Conservation (phyloP, 2,329 filamentous ascomycete genomes). For the Mollisia scopiformis region DNA sequence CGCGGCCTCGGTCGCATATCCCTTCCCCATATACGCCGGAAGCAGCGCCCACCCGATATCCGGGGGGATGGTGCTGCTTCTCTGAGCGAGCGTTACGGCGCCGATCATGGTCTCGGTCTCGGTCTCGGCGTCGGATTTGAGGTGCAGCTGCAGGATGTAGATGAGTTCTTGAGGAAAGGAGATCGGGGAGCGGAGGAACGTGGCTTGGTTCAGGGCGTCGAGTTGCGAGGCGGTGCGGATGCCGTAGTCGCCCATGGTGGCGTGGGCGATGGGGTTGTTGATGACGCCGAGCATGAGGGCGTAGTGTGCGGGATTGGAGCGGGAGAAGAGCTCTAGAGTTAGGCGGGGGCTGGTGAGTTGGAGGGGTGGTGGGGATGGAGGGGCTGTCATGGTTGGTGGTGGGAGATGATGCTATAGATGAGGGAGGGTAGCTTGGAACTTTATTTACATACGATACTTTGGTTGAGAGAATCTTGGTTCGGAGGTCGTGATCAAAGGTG, state of each 20-base stretch:
- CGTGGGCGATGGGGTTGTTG: background rate
- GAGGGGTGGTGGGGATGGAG: background rate
- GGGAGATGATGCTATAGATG: no score
- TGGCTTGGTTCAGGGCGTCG: background rate
- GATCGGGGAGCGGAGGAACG: background rate
- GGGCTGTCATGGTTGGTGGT: background rate
- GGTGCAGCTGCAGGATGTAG: background rate
- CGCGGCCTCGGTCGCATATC: slow-evolving; percentile 33
- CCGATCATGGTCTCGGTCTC: background rate
- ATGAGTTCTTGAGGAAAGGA: background rate
- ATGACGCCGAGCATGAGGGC: background rate
- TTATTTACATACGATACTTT: no score
- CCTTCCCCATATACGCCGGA: slow-evolving; percentile 31
- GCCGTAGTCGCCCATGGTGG: background rate
- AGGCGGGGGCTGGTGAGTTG: background rate
- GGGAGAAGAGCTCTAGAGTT: background rate
- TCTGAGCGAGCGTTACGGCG: background rate
- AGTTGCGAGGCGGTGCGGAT: background rate
- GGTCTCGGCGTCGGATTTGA: background rate
- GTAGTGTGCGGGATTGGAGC: background rate
- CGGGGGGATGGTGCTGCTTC: slow-evolving; percentile 14
- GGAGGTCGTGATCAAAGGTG: no score
- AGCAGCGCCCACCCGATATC: slow-evolving; percentile 33
- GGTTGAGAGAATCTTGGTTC: no score
- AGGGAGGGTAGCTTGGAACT: no score